phyloP scores from a whole-genome alignment of 1,284 basidiomycete species.

The Melampsora medusae region DNA sequence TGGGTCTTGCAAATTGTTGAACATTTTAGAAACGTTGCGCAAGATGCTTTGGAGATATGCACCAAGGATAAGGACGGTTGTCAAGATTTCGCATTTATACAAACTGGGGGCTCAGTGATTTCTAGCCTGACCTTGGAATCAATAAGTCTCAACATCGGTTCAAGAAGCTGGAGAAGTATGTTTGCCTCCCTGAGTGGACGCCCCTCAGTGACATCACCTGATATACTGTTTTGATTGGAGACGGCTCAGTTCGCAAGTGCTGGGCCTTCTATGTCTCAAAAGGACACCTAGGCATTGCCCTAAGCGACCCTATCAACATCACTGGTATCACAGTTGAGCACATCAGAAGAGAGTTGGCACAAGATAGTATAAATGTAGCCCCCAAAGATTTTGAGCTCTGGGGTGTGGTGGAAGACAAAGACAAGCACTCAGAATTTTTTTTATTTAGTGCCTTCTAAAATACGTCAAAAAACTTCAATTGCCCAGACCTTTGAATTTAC shows the following conservation, averaged over 20 bases:
- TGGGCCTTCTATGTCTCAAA: conserved; percentile 10
- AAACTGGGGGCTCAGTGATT: no score
- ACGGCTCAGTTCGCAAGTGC: conserved; percentile 6
- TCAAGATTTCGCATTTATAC: no score
- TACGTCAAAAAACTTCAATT: not conserved
- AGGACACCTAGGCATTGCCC: not conserved
- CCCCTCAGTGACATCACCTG: no score
- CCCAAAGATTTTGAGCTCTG: conserved; percentile 25
- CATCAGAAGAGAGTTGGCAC: not conserved
- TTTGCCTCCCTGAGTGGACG: no score
- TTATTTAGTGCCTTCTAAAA: not conserved
- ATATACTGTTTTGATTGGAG: not conserved
- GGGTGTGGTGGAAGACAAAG: not conserved
- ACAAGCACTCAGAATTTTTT: not conserved
- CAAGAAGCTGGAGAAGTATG: no score
- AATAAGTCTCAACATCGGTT: no score
- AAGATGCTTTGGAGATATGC: no score
- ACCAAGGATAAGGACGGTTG: no score
- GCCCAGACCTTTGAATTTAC: not conserved
- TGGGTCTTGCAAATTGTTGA: no score
- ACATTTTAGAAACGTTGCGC: no score
- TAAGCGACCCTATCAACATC: no score
- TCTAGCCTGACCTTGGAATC: no score
- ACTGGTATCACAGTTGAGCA: conserved; percentile 3
- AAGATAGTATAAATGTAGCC: conserved; percentile 12